Evolutionary conservation across 805 yeast species (phyloP), one percentile per base, ranked within the genome.

Genomic region (Barnettozyma californica): DNA sequence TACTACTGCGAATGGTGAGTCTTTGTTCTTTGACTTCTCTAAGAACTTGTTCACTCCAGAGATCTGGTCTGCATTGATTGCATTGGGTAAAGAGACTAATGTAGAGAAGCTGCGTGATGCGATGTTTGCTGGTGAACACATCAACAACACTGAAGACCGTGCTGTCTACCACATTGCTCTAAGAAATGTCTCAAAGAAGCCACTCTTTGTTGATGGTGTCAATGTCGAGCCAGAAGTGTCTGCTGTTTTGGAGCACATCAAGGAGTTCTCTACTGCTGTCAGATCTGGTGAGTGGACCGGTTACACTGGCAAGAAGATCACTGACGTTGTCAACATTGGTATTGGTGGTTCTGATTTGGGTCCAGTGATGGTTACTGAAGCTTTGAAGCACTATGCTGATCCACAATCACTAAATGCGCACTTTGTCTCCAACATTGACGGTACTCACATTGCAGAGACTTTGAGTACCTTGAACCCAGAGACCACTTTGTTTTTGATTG

Each of bases 341-440:
- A 94, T 94, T 66, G 99, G 99, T 67, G 99, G 99, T 60, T 90
- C 97, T 26, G 99, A 94, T 71, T 79, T 94, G 62, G 99, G 99
- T 62, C 99, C 99, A 41, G 98, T 94, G 47, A 94, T 94, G 99
- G 98, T 94, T 61, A 89, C 97, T 53, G 98, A 94, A 75, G 97
- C 99, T 38, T 79, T 94, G 67, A 94, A 92, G 77, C 84, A 87
- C 58, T 94, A 92, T 71, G 72, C 85, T 52, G 78, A 86, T 59
- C 84, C 81, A 51, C 78, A 83, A 55, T 27, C 34, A 6, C 75
- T 94, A 60, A 70, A 75, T 55, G 95, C 81, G 45, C 95, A 92
- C 74, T 94, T 91, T 70, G 99, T 94, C 53, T 92, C 98, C 58
- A 94, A 94, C 81, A 92, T 94, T 65, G 99, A 94, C 68, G 99